Evolutionary conservation across 306 rosid species (phyloP).

Genomic region (Rubus parviflorus): DNA sequence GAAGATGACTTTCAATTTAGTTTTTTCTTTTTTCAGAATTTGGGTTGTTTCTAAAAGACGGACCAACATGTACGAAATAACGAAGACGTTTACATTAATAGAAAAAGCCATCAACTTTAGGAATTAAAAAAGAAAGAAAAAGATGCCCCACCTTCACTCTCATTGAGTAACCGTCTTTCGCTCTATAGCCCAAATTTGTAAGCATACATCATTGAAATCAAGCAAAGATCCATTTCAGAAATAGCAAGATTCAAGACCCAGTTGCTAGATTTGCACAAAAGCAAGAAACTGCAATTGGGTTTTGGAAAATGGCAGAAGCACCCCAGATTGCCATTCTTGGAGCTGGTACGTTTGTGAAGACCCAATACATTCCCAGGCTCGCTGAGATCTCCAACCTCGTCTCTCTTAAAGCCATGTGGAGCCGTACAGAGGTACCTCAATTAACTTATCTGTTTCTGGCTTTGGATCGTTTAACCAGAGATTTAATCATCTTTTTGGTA

Average conservation of each 20-base stretch:
- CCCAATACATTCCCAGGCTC: conserved; percentile 82
- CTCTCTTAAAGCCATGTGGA: conserved; percentile 78
- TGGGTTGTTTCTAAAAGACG: too few relatives aligned
- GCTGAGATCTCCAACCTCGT: conserved; percentile 75
- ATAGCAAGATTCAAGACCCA: conserved; percentile 9
- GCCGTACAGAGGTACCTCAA: conserved; percentile 64
- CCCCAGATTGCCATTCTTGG: conserved; percentile 78
- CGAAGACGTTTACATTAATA: not conserved
- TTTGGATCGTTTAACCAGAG: not conserved
- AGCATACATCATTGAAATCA: not conserved
- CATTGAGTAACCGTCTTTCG: not conserved
- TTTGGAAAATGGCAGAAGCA: conserved; percentile 43
- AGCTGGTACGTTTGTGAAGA: conserved; percentile 82
- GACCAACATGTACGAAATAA: not conserved
- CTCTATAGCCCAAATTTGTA: not conserved
- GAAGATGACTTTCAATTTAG: not conserved
- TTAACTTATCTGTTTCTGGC: not conserved
- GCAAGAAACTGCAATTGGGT: not conserved
- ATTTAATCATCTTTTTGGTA: not conserved
- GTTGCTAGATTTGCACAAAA: conserved; percentile 13
- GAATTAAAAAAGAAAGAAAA: not conserved
- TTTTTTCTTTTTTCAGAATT: too few relatives aligned
- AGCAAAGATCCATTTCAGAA: not conserved
- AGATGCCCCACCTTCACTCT: not conserved
- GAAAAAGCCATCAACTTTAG: not conserved